phyloP scores from a whole-genome alignment of 176 grass and related monocot species.

The Pontederia crassipes region DNA sequence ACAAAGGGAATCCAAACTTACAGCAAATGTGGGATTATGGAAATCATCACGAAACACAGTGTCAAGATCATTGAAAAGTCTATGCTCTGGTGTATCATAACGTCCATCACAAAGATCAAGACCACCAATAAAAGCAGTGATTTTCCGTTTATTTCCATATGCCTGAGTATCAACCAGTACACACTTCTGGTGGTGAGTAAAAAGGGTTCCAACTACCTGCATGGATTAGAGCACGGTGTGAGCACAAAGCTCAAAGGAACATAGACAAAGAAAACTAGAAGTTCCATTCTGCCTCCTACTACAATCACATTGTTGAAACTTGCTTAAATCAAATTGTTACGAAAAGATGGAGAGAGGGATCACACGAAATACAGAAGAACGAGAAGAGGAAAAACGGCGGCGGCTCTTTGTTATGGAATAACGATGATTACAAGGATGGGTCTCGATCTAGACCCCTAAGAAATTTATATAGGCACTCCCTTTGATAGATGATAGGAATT shows the following conservation, averaged over 20 bases:
- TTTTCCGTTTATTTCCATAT: conserved; percentile 66
- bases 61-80: conserved; percentile 72
- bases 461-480: too few relatives aligned
- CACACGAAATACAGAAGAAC: too few relatives aligned
- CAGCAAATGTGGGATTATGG: conserved; percentile 85
- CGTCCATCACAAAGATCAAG: conserved; percentile 97
- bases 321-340: too few relatives aligned
- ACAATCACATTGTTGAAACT: too few relatives aligned
- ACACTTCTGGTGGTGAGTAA: conserved; percentile 96
- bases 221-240: neutral
- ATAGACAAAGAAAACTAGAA: conserved; percentile 9
- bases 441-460: too few relatives aligned
- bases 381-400: too few relatives aligned
- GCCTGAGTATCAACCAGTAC: conserved; percentile 91
- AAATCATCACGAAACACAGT: conserved; percentile 70
- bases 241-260: neutral
- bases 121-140: conserved; percentile 84
- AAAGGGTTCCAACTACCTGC: conserved; percentile 87
- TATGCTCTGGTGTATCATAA: conserved; percentile 92
- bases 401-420: too few relatives aligned
- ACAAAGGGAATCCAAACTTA: conserved; percentile 38
- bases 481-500: too few relatives aligned
- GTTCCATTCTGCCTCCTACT: neutral
- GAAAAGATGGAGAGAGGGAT: too few relatives aligned
- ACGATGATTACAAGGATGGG: too few relatives aligned